Conservation (phyloP, 805 yeast genomes). For the Candida gorgasii region DNA sequence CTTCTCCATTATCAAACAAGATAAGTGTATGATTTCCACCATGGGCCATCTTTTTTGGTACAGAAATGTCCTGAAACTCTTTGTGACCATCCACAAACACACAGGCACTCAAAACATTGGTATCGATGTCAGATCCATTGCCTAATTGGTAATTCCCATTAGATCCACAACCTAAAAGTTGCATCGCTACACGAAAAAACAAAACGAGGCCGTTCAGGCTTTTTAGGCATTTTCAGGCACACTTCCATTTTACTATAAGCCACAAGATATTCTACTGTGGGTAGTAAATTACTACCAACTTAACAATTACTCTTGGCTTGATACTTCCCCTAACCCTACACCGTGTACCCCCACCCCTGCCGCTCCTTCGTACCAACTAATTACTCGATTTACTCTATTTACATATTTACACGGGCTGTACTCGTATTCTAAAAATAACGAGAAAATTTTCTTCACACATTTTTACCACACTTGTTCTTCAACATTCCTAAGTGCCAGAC, state of each 20-base stretch:
- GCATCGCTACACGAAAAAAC: constrained; percentile 8
- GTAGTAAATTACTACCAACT: too few species aligned
- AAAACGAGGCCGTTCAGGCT: too few species aligned
- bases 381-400: too few species aligned
- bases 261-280: too few species aligned
- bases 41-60: constrained; percentile 48
- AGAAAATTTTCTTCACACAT: constrained; percentile 6
- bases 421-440: constrained; percentile 2
- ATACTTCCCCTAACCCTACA: too few species aligned
- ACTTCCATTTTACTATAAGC: too few species aligned
- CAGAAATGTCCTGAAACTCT: constrained; percentile 9
- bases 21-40: constrained; percentile 89
- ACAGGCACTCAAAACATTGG: constrained; percentile 19
- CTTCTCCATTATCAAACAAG: constrained; percentile 51
- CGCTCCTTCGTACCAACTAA: too few species aligned
- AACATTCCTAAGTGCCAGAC: too few species aligned
- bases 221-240: too few species aligned
- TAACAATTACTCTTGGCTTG: too few species aligned
- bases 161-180: constrained; percentile 69
- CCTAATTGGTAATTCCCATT: constrained; percentile 84
- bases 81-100: constrained; percentile 15
- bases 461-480: not conserved
- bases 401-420: not conserved
- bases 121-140: constrained; percentile 50
- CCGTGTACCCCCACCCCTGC: too few species aligned